These are phyloP conservation scores for Colletotrichum endophyticum DNA, from an alignment of 2,329 filamentous ascomycete species.

Conservation along the genomic window DNA sequence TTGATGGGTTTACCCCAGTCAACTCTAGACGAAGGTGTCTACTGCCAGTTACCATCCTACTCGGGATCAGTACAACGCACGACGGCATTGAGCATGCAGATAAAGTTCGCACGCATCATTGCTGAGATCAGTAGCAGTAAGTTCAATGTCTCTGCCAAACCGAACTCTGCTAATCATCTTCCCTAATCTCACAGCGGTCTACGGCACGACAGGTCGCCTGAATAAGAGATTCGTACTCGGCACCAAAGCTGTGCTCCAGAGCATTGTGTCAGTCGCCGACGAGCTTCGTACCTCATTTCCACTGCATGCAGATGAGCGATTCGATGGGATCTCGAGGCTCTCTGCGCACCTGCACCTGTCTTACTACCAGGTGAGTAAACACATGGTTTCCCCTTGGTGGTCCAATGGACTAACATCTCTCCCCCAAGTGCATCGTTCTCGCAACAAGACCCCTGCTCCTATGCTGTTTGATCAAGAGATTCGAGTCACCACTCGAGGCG, in stretches of 20 bases:
- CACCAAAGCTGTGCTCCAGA: constrained; percentile 33
- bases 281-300: constrained; percentile 35
- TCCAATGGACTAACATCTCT: background rate
- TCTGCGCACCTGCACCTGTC: constrained; percentile 36
- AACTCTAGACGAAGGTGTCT: constrained; percentile 54
- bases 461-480: constrained; percentile 35
- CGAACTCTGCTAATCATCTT: background rate
- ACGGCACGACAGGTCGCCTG: constrained; percentile 30
- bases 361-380: constrained; percentile 33
- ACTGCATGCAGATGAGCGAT: constrained; percentile 28
- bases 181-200: constrained; percentile 26
- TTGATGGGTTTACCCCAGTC: constrained; percentile 57
- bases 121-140: constrained; percentile 34
- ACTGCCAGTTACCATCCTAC: constrained; percentile 40
- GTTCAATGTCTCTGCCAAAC: background rate
- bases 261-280: constrained; percentile 32
- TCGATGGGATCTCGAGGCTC: constrained; percentile 36
- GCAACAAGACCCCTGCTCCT: constrained; percentile 34
- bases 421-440: constrained; percentile 33
- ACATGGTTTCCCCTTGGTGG: too few relatives aligned
- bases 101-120: constrained; percentile 33
- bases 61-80: constrained; percentile 28
- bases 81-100: constrained; percentile 36
- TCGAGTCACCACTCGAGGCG: constrained; percentile 28
- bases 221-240: constrained; percentile 34